A percentile compares a stretch with the other conserved stretches of the same genome.
phyloP scores from a whole-genome alignment of 2,329 filamentous ascomycete genomes.

The Pestalotiopsis sp. region DNA sequence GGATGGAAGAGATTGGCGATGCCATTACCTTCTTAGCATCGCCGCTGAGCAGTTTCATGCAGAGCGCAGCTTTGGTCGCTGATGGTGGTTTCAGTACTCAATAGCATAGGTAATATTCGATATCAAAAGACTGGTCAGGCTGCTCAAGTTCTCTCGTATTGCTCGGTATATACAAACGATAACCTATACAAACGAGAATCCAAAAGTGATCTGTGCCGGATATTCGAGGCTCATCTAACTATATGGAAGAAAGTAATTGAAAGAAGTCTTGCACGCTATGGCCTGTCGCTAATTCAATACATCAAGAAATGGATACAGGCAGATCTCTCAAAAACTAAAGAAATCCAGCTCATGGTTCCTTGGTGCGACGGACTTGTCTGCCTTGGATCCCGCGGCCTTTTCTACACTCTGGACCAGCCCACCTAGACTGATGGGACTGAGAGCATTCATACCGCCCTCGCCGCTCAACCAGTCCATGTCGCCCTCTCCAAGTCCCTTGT shows the following conservation, averaged over 20 bases:
- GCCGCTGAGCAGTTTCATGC: slow-evolving; percentile 55
- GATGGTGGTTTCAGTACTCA: slow-evolving; percentile 45
- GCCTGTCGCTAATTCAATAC: not conserved
- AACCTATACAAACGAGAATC: not conserved
- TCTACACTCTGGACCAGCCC: slow-evolving; percentile 31
- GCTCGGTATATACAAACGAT: not conserved
- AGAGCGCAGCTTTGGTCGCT: slow-evolving; percentile 48
- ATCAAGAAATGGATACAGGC: not conserved
- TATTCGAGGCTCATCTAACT: not conserved
- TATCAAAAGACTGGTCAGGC: not conserved
- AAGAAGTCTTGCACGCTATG: not conserved
- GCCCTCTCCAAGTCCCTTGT: not conserved
- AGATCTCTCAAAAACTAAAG: slow-evolving; percentile 33
- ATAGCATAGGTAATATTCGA: not conserved
- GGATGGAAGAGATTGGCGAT: slow-evolving; percentile 55
- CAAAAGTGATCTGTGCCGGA: not conserved
- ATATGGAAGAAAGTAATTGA: not conserved
- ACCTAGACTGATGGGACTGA: slow-evolving; percentile 32
- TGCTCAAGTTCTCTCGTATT: not conserved
- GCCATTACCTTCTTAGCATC: slow-evolving; percentile 54
- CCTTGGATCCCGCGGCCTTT: slow-evolving; percentile 15
- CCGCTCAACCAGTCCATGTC: slow-evolving; percentile 28
- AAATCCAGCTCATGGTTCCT: slow-evolving; percentile 44
- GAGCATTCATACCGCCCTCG: slow-evolving; percentile 11
- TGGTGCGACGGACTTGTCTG: slow-evolving; percentile 14